Evolutionary conservation across 805 yeast species (phyloP).

Genomic region (Kluyveromyces wickerhamii): DNA sequence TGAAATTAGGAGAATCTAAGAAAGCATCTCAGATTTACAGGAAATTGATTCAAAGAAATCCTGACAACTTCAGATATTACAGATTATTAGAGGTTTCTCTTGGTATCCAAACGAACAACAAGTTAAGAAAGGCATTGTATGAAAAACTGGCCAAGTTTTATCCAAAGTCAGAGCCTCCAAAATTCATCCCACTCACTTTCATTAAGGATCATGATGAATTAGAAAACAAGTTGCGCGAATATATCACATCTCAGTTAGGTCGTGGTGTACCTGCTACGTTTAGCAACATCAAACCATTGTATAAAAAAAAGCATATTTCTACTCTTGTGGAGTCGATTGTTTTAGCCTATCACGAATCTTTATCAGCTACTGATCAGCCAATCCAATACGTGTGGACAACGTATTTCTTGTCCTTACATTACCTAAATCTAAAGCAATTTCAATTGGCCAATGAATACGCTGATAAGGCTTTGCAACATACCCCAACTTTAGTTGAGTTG

Average conservation of each 20-base stretch:
- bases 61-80: conserved; percentile 68
- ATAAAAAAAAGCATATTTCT: conserved; percentile 40
- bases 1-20: conserved; percentile 45
- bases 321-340: conserved; percentile 46
- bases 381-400: conserved; percentile 50
- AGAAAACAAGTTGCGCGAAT: conserved; percentile 39
- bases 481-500: conserved; percentile 81
- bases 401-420: conserved; percentile 75
- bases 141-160: conserved; percentile 58
- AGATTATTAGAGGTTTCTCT: conserved; percentile 56
- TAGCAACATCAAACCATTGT: conserved; percentile 75
- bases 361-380: conserved; percentile 29
- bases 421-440: conserved; percentile 46
- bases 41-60: conserved; percentile 70
- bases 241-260: conserved; percentile 53
- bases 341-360: conserved; percentile 34
- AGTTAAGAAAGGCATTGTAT: conserved; percentile 52
- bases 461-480: conserved; percentile 56
- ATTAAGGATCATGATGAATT: conserved; percentile 43
- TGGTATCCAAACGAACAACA: conserved; percentile 38
- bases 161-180: conserved; percentile 79
- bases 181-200: conserved; percentile 69
- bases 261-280: conserved; percentile 89
- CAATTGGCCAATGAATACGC: conserved; percentile 47
- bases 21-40: conserved; percentile 68